Base-by-base conservation (phyloP, 2,329 filamentous ascomycete genomes). In the Capronia coronata region DNA sequence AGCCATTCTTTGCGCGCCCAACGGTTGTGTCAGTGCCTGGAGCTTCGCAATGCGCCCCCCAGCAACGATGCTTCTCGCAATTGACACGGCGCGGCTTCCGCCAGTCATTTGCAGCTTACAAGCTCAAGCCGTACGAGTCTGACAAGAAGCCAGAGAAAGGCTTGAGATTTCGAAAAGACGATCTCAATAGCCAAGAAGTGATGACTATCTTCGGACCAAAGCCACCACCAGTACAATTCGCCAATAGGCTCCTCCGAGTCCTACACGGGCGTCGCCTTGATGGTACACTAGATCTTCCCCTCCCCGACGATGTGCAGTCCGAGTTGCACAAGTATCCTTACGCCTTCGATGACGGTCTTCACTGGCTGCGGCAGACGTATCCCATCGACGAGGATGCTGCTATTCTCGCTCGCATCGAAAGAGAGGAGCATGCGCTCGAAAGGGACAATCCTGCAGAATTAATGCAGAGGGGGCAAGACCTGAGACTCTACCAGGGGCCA, bases 361-460 rank as follows among this genome's bases (percentile, higher is more conserved):
- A 64, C 35, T 75, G 69, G 65, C 61, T 75, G 4, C 68, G 72
- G 13, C 49, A 54, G 16, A 64, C 67, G 11, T 67, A 70, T 23
- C 69, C 71, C 0, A 48, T 74, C 10, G 71, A 75, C 19, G 72
- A 75, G 55, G 72, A 75, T 56, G 70, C 69, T 5, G 71, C 71
- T 2, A 73, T 75, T n/a, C 42, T 74, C 14, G 64, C 64, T 11
- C 67, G 72, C 1, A 67, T 75, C 23, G 59, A 62, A 19, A 48
- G 57, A 13, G 63, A 65, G 49, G 59, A 62, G 13, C 25, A 48
- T 16, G 49, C 51, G 19, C 37, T 43, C 13, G 49, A 57, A 19
- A 48, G 49, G 27, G 53, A 63, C 16, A 44, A 55, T 23, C 57
- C 59, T 18, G 55, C 59, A 19, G 59, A 59, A 19, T 41, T 59